phyloP scores from a whole-genome alignment of 768 basidiomycete genomes.

The Mycena sanguinolenta region DNA sequence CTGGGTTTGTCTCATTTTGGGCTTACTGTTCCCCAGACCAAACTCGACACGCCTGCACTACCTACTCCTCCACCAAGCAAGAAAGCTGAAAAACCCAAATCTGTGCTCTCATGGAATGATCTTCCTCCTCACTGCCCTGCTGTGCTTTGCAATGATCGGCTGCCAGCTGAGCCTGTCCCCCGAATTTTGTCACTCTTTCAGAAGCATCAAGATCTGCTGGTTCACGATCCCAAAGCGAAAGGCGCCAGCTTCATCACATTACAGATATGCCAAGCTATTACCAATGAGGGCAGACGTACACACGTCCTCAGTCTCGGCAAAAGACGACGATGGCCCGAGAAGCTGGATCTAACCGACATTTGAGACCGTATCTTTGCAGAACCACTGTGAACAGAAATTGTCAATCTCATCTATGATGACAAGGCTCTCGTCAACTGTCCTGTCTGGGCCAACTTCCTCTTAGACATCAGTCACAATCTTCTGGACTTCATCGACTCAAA shows the following conservation, averaged over 20 bases:
- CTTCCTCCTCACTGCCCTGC: neutral
- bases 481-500: neutral
- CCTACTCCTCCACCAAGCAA: neutral
- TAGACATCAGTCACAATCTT: neutral
- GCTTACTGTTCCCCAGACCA: too few relatives aligned
- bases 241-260: neutral
- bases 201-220: neutral
- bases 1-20: too few relatives aligned
- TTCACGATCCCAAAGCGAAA: neutral
- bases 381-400: neutral
- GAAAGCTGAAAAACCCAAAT: neutral
- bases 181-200: neutral
- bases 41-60: too few relatives aligned
- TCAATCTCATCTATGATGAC: neutral
- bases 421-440: neutral
- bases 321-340: neutral
- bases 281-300: neutral
- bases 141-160: neutral
- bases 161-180: neutral
- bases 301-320: neutral
- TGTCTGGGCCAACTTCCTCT: neutral
- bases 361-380: neutral
- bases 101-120: neutral
- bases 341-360: neutral
- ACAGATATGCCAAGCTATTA: neutral